Evolutionary conservation across 371 early-diverging fungal species (phyloP).

Genomic region (Coemansia sp.): DNA sequence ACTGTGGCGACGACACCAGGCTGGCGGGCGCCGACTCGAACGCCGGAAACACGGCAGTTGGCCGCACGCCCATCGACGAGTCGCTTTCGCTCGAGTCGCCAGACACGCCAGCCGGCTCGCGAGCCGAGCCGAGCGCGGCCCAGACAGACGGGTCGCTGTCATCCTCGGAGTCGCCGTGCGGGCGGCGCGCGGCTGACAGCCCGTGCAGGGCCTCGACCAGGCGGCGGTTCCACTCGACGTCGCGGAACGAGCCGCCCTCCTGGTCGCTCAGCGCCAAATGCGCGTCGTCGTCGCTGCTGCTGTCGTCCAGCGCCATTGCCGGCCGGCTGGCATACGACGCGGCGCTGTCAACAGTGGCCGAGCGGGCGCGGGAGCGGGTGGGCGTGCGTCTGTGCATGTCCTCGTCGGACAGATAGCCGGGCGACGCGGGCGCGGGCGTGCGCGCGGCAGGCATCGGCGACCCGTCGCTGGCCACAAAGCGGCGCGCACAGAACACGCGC

Average conservation of each 20-base stretch:
- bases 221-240: conserved; percentile 39
- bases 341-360: conserved; percentile 3
- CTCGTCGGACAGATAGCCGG: neutral
- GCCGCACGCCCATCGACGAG: neutral
- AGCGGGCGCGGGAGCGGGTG: conserved; percentile 2
- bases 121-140: conserved; percentile 20
- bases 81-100: conserved; percentile 22
- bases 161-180: neutral
- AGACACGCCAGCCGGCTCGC: conserved; percentile 26
- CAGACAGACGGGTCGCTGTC: conserved; percentile 14
- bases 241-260: conserved; percentile 21
- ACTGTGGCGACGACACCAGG: conserved; percentile 40
- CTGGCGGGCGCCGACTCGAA: conserved; percentile 47
- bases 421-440: conserved; percentile 8
- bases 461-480: conserved; percentile 31
- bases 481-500: conserved; percentile 41
- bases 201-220: conserved; percentile 35
- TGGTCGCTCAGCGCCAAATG: conserved; percentile 43
- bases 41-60: conserved; percentile 10
- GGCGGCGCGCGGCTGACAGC: conserved; percentile 5
- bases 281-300: conserved; percentile 9
- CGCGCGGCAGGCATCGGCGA: conserved; percentile 19
- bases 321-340: neutral
- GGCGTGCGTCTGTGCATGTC: neutral
- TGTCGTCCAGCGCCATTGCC: neutral